Evolutionary conservation across 2,329 filamentous ascomycete genomes (phyloP).

Genomic region (Mycocentrospora acerina): DNA sequence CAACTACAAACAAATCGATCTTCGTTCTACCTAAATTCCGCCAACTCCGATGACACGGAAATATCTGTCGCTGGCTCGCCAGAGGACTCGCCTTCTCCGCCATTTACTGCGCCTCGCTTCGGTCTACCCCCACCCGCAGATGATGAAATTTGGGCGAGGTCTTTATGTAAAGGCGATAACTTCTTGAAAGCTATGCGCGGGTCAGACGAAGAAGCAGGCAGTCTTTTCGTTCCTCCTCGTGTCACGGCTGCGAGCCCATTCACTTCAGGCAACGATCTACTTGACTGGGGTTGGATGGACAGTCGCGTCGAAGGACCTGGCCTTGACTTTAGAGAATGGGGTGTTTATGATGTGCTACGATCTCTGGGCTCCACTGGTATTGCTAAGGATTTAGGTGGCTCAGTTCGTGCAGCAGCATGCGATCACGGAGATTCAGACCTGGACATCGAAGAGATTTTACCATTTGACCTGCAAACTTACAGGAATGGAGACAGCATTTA

Average conservation of each 20-base stretch:
- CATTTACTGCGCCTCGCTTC: no score
- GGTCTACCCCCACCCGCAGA: no score
- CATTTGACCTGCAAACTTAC: slow-evolving; percentile 4
- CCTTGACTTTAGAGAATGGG: slow-evolving; percentile 4
- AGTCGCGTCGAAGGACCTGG: neutral
- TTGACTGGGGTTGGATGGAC: slow-evolving; percentile 2
- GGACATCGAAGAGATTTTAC: slow-evolving; percentile 1
- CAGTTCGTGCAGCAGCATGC: slow-evolving; percentile 1
- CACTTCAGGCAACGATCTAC: neutral
- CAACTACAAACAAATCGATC: no score
- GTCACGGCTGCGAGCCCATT: slow-evolving; percentile 4
- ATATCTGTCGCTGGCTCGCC: no score
- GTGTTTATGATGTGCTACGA: slow-evolving; percentile 4
- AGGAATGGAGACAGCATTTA: neutral
- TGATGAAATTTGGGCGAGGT: no score
- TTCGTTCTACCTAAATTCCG: no score
- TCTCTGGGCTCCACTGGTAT: slow-evolving; percentile 4
- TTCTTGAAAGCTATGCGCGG: slow-evolving; percentile 5
- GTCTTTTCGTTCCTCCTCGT: slow-evolving; percentile 3
- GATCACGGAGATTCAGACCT: slow-evolving; percentile 1
- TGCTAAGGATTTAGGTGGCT: slow-evolving; percentile 2
- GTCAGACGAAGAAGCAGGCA: slow-evolving; percentile 1
- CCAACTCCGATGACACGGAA: no score
- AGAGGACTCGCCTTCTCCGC: no score
- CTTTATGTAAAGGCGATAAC: slow-evolving; percentile 6